These are phyloP conservation scores for Mortierella sp. DNA, from an alignment of 371 early-diverging fungal genomes.

Conservation along the genomic window DNA sequence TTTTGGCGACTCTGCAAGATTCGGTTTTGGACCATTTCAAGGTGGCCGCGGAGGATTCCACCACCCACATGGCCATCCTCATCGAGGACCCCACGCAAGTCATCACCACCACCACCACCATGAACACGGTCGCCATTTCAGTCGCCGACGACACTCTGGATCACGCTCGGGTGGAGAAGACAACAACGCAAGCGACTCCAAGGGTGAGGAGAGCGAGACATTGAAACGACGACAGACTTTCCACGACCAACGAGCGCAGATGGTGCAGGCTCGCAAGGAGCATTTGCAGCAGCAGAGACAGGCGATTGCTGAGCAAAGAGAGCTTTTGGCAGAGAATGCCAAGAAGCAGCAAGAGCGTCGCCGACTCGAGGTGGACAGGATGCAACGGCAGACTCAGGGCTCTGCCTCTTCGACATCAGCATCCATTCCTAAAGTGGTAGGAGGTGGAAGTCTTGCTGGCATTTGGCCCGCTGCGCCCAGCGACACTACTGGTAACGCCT, in stretches of 20 bases:
- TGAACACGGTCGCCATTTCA: slow-evolving; percentile 10
- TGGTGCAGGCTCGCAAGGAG: slow-evolving; percentile 19
- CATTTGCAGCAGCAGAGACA: slow-evolving; percentile 24
- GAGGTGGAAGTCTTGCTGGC: slow-evolving; percentile 1
- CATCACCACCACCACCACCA: slow-evolving; percentile 7
- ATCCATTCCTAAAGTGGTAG: slow-evolving; percentile 1
- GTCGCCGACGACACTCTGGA: slow-evolving; percentile 33
- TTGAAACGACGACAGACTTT: slow-evolving; percentile 40
- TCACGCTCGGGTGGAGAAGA: slow-evolving; percentile 34
- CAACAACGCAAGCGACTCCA: slow-evolving; percentile 1
- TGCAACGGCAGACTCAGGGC: slow-evolving; percentile 18
- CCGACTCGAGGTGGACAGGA: neutral
- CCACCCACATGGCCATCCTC: slow-evolving; percentile 1
- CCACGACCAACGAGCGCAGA: slow-evolving; percentile 30
- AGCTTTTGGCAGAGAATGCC: no score
- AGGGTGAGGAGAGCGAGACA: slow-evolving; percentile 12
- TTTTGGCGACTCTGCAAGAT: slow-evolving; percentile 11
- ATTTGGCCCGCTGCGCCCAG: neutral
- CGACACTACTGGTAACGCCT: neutral
- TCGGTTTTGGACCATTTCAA: slow-evolving; percentile 21
- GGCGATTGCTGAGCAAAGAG: slow-evolving; percentile 25
- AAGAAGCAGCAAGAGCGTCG: slow-evolving; percentile 7
- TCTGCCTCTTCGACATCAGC: neutral
- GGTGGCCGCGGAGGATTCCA: slow-evolving; percentile 21
- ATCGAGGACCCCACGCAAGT: neutral